Evolutionary conservation across 192 early-diverging fungal species (phyloP), one percentile per base, ranked within the genome.

Genomic region (Mycoemilia scoparia): DNA sequence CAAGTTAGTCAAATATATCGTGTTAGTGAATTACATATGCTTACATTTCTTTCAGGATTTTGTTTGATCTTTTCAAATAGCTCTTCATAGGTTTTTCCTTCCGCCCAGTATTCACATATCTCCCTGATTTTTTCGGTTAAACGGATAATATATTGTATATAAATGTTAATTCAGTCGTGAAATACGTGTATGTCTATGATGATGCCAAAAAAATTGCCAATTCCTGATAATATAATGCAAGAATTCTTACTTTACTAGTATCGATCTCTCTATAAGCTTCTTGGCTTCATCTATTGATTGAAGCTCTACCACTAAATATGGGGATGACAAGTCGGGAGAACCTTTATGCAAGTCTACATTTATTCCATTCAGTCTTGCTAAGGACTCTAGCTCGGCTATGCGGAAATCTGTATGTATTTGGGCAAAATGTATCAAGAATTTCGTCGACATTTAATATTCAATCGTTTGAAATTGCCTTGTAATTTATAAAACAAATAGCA

Each of bases 361-460:
- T 25, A 89, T 42, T 4, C 71, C 60, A 50, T 88, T 81, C 7
- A 90, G 50, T 13, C 53, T 55, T 1, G 88, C 77, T 29, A 97
- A 58, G 4, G 89, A 70, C 15, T 84, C 70, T 23, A 97, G 72
- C 59, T 97, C 91, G 38, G 74, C 67, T 21, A 79, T 49, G 7
- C 76, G 72, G 49, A 84, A 87, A 48, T 83, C 71, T 24, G 54
- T 58, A 44, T 78, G 72, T 36, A 31, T 67, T 36, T 81, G 77
- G 29, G 76, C 82, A 68, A 84, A 81, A 32, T 80, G 66, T 16
- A 84, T 59, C 9, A 84, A 39, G 22, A 51, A 60, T 7, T 30
- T 26, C 0, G 57, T 43, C 57, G n/a, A n/a, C n/a, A n/a, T n/a
- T n/a, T n/a, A n/a, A n/a, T n/a, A n/a, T n/a, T n/a, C n/a, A n/a